Percentiles rank a stretch among this genome's conserved stretches.
phyloP scores from a whole-genome alignment of 108 stramenopile genomes.

The Poteriospumella lacustris region DNA sequence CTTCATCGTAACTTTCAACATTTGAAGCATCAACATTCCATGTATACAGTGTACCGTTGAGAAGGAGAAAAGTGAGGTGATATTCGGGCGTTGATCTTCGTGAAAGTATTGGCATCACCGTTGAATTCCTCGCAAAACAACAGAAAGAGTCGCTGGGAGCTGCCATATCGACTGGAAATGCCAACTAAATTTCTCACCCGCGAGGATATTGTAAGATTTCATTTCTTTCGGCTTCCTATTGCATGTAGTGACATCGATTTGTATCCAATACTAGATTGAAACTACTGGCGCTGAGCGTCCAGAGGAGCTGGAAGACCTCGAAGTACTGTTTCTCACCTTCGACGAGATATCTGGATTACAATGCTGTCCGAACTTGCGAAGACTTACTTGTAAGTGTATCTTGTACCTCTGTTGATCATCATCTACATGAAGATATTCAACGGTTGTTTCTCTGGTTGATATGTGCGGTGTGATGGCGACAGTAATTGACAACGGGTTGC shows the following conservation, averaged over 20 bases:
- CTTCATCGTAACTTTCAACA: not conserved
- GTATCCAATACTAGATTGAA: not conserved
- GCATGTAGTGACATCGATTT: not conserved
- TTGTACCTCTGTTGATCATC: not conserved
- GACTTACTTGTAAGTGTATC: constrained; percentile 18
- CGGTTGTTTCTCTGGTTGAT: not conserved
- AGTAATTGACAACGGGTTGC: constrained; percentile 52
- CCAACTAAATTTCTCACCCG: not conserved
- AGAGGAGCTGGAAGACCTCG: constrained; percentile 44
- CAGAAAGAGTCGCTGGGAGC: not conserved
- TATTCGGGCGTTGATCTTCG: not conserved
- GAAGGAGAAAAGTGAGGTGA: not conserved
- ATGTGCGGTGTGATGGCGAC: not conserved
- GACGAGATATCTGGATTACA: constrained; percentile 33
- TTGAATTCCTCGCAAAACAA: not conserved
- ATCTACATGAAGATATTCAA: not conserved
- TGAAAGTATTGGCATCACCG: not conserved
- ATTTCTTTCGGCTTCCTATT: not conserved
- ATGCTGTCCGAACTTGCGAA: constrained; percentile 37
- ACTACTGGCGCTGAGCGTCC: constrained; percentile 47
- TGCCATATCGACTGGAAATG: not conserved
- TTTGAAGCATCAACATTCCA: not conserved
- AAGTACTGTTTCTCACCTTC: constrained; percentile 49
- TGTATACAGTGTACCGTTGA: not conserved
- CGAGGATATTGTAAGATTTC: constrained; percentile 19